Evolutionary conservation across 371 early-diverging fungal species (phyloP), one percentile per base, ranked within the genome.

Genomic region (Phascolomyces articulosus): DNA sequence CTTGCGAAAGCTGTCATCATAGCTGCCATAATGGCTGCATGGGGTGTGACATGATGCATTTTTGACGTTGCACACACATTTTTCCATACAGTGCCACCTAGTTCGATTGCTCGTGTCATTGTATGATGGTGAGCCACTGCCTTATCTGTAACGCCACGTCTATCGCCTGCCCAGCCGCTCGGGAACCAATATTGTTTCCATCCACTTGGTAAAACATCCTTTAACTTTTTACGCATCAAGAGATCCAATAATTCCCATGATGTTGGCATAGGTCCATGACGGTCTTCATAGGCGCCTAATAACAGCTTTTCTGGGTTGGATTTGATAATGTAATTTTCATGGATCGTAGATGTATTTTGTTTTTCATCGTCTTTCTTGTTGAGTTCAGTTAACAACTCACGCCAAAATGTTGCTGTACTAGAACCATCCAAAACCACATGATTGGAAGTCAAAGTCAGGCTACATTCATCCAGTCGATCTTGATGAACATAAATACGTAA

Each of bases 341-440:
- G n/a, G n/a, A n/a, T n/a, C 2, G 2, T 11, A 0, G 34, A 34
- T 0, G 6, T 34, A 9, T 0, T 34, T 34, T 34, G 34, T 9
- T 34, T 34, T 9, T 0, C 23, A 49, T 49, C 24, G 0, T n/a
- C 23, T n/a, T 20, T n/a, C 1, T 23, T 51, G n/a, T 70, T 70
- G 27, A 79, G 38, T 15, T 51, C 44, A 4, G 53, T 29, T 13
- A 77, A 49, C 10, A 79, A 47, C 9, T 64, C 70, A 11, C 59
- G 56, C 72, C 68, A 72, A 53, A 80, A 72, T 2, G 67, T 63
- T 0, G 51, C 44, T 23, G 73, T 47, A 51, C 73, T 75, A 57
- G 62, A 67, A 18, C 80, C 80, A 29, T 80, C 78, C 9, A 41
- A 59, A 29, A 76, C 65, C n/a, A 65, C 55, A 41, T 80, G 80